A percentile compares a stretch with the other conserved stretches of the same genome.
Conservation (phyloP, 1,139 yeast species). For the Geotrichum citri-aurantii region DNA sequence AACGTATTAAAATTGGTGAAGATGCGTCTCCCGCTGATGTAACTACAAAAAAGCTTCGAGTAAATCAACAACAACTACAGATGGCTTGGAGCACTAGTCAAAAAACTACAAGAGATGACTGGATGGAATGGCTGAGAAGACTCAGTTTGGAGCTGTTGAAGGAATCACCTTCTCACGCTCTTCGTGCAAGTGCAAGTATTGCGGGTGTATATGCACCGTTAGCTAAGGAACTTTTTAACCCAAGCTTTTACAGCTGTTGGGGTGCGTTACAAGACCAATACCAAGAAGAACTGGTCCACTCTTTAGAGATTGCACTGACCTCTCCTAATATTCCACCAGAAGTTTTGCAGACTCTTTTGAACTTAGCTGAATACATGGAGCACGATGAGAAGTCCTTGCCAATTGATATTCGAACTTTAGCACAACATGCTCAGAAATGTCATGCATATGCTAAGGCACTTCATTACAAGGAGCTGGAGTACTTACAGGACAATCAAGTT, state of each 20-base stretch:
- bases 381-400: conserved; percentile 95
- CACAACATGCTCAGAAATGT: conserved; percentile 89
- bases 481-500: conserved; percentile 87
- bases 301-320: conserved; percentile 79
- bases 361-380: conserved; percentile 94
- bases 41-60: conserved; percentile 70
- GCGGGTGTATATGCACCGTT: conserved; percentile 86
- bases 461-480: conserved; percentile 92
- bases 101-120: conserved; percentile 85
- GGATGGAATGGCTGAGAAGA: conserved; percentile 96
- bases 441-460: conserved; percentile 97
- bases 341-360: conserved; percentile 80
- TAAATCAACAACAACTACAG: conserved; percentile 68
- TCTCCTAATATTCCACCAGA: conserved; percentile 95
- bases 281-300: conserved; percentile 82
- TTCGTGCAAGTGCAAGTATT: conserved; percentile 86
- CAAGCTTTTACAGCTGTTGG: conserved; percentile 97
- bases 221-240: conserved; percentile 87
- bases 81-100: conserved; percentile 91
- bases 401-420: conserved; percentile 78
- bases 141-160: conserved; percentile 79
- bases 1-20: conserved; percentile 45
- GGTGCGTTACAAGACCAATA: conserved; percentile 85
- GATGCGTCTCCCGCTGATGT: conserved; percentile 63
- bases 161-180: conserved; percentile 92